A percentile compares a stretch with the other conserved stretches of the same genome.
Conservation (phyloP, 75 land plant genomes). For the Azolla pinnata region DNA sequence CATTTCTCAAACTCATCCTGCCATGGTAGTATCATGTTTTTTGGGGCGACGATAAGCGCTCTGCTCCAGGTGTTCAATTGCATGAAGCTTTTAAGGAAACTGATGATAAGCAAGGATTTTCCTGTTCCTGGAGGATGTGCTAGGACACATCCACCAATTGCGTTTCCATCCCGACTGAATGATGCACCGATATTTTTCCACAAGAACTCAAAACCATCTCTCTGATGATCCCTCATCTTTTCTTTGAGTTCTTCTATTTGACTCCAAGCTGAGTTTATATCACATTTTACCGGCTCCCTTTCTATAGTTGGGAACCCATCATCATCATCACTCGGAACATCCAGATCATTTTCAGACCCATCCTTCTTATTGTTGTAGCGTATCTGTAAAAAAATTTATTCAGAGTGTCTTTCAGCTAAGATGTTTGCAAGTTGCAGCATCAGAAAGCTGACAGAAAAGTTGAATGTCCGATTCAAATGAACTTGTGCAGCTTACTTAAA, state of each 20-base stretch:
- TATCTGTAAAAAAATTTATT: no score
- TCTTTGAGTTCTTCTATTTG: slow-evolving; percentile 40
- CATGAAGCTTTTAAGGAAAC: slow-evolving; percentile 68
- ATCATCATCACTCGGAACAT: no score
- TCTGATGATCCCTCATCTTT: slow-evolving; percentile 53
- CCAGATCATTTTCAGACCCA: no score
- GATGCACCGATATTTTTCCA: slow-evolving; percentile 72
- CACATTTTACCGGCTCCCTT: not conserved
- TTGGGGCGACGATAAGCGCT: slow-evolving; percentile 66
- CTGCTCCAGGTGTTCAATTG: slow-evolving; percentile 38
- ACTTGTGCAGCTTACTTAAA: no score
- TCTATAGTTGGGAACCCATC: no score
- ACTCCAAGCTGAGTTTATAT: slow-evolving; percentile 21
- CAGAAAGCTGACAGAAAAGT: no score
- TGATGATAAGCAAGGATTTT: slow-evolving; percentile 68
- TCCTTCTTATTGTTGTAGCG: no score
- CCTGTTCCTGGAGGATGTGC: slow-evolving; percentile 98
- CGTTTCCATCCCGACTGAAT: slow-evolving; percentile 27
- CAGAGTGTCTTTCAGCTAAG: no score
- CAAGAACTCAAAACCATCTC: slow-evolving; percentile 66
- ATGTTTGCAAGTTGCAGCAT: no score
- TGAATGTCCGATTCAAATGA: no score
- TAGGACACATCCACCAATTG: slow-evolving; percentile 70
- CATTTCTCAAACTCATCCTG: slow-evolving; percentile 58
- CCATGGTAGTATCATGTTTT: slow-evolving; percentile 55